Evolutionary conservation across 148 eudicot genomes (phyloP), one percentile per base, ranked within the genome.

Genomic region (Chenopodium album): DNA sequence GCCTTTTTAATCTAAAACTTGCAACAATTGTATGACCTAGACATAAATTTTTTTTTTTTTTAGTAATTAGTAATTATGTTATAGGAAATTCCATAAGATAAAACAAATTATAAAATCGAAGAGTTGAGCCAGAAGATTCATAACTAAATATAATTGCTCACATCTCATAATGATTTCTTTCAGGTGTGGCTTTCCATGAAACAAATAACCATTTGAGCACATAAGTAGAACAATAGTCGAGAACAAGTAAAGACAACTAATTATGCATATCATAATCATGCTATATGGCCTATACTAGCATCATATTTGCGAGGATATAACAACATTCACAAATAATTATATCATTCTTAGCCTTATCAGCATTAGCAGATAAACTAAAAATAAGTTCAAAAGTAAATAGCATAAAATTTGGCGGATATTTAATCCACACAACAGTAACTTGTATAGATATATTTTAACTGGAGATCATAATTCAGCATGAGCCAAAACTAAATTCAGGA

Each of bases 11-110:
- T 91, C 77, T 85, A 81, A 96, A 96, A 75, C 90, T 86, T 71
- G 97, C 99, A 52, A 96, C 98, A 72, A 96, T 90, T 69, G 86
- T 87, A 84, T 92, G 91, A 82, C 90, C 99, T 96, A 84, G 81
- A 81, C 59, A 76, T 67, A 77, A 64, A 76, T 64, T 48, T 5
- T 23, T 28, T 0, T 28, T 28, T 28, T 31, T 65, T 56, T 44
- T 11, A 54, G 44, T 41, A 68, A 47, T 76, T 37, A 78, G 44
- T 13, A 22, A 8, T 29, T 13, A 52, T 10, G 63, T 23, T 56
- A 66, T 7, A 65, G 4, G 34, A 22, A 8, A 74, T 14, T 19
- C 9, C 64, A 22, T 9, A 73, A 6, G 7, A 46, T 74, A 19
- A 52, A 52, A 13, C 37, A 74, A 50, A 17, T 14, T 19, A 73